Conservation (phyloP, 2,329 filamentous ascomycete genomes). For the Bipolaris sorokiniana region DNA sequence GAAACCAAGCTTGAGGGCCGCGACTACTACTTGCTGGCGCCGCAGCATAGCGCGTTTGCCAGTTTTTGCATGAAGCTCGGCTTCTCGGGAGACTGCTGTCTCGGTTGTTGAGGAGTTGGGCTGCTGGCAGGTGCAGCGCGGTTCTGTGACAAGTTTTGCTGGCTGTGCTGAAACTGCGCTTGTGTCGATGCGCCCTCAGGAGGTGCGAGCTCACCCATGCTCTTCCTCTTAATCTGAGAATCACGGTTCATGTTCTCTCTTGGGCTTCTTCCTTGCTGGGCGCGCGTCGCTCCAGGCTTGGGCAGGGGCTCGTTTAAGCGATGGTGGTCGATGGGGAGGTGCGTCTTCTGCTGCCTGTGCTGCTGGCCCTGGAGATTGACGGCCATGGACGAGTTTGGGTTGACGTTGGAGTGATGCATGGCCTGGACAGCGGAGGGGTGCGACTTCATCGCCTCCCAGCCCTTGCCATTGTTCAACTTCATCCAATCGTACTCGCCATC, state of each 20-base stretch:
- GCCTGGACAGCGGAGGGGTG: slow-evolving; percentile 72
- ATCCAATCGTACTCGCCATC: slow-evolving; percentile 99
- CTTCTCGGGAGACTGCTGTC: slow-evolving; percentile 68
- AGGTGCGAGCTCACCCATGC: slow-evolving; percentile 78
- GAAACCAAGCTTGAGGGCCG: slow-evolving; percentile 23
- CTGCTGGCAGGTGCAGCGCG: slow-evolving; percentile 58
- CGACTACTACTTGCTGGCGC: slow-evolving; percentile 40
- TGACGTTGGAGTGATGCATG: slow-evolving; percentile 76
- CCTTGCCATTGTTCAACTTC: slow-evolving; percentile 93
- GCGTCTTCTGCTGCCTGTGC: slow-evolving; percentile 65
- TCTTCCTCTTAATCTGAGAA: slow-evolving; percentile 66
- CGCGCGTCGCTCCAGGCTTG: slow-evolving; percentile 68
- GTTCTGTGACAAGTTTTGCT: slow-evolving; percentile 76
- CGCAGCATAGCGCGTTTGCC: slow-evolving; percentile 91
- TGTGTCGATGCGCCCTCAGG: slow-evolving; percentile 84
- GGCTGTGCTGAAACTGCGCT: slow-evolving; percentile 96
- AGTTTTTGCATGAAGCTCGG: slow-evolving; percentile 86
- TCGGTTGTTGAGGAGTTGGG: slow-evolving; percentile 59
- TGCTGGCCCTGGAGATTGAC: slow-evolving; percentile 76
- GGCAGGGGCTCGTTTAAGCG: slow-evolving; percentile 57
- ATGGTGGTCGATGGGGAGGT: slow-evolving; percentile 52
- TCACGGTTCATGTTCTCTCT: slow-evolving; percentile 36
- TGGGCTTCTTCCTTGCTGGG: slow-evolving; percentile 51
- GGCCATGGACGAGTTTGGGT: slow-evolving; percentile 83
- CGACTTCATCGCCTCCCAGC: slow-evolving; percentile 81